Evolutionary conservation across 148 eudicot genomes (phyloP).

Genomic region (Euryodendron excelsum): DNA sequence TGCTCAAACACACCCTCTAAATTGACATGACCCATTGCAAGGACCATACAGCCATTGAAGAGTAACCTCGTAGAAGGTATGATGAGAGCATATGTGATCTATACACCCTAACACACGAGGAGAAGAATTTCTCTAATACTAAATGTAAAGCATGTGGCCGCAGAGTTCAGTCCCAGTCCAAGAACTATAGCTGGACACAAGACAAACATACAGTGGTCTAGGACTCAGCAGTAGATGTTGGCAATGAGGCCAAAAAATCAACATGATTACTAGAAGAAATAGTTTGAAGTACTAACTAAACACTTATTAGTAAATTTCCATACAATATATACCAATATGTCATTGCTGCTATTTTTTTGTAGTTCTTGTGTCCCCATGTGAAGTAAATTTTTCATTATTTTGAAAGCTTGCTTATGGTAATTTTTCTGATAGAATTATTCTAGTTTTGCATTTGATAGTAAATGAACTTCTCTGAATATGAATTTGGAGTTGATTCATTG

Average conservation of each 20-base stretch:
- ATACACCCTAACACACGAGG: background rate
- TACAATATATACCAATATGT: too few relatives aligned
- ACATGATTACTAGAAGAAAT: background rate
- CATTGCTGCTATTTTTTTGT: too few relatives aligned
- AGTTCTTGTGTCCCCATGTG: too few relatives aligned
- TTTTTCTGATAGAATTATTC: too few relatives aligned
- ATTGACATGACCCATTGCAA: background rate
- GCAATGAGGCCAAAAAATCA: background rate
- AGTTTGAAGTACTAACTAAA: background rate
- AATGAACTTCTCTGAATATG: background rate
- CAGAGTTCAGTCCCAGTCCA: background rate
- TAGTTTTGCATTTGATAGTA: too few relatives aligned
- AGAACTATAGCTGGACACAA: background rate
- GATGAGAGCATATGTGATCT: background rate
- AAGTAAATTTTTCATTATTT: too few relatives aligned
- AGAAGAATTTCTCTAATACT: background rate
- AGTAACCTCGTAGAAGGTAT: background rate
- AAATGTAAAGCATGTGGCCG: conserved; percentile 1
- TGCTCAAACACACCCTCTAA: background rate
- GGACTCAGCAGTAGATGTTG: background rate
- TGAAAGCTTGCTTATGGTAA: too few relatives aligned
- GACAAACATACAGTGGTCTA: background rate
- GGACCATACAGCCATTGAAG: background rate
- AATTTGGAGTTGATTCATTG: background rate
- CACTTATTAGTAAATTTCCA: too few relatives aligned